Conservation (phyloP, 2,329 filamentous ascomycete genomes). For the Ophiognomonia clavigignenti-juglandacearum region DNA sequence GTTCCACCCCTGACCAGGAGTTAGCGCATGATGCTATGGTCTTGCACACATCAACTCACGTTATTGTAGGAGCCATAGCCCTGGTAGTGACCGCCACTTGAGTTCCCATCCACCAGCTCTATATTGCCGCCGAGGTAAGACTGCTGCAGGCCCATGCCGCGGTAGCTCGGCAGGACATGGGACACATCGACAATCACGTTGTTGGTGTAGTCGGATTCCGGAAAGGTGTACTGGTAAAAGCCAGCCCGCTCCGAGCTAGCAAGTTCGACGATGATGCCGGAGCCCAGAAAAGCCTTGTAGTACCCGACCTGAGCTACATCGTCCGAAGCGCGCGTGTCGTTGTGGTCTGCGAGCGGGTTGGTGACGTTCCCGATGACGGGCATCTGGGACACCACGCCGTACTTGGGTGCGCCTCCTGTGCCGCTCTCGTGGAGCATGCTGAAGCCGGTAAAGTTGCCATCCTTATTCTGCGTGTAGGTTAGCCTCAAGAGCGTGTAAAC, state of each 20-base stretch:
- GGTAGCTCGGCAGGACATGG: slow-evolving; percentile 59
- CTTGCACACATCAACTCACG: slow-evolving; percentile 27
- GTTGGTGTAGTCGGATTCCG: slow-evolving; percentile 29
- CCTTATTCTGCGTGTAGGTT: not conserved
- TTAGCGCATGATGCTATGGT: not conserved
- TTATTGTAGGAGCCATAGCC: slow-evolving; percentile 61
- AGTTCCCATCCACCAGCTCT: slow-evolving; percentile 46
- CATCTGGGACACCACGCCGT: slow-evolving; percentile 60
- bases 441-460: slow-evolving; percentile 54
- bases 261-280: slow-evolving; percentile 53
- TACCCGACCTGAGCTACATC: slow-evolving; percentile 55
- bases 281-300: slow-evolving; percentile 48
- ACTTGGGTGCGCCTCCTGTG: slow-evolving; percentile 66
- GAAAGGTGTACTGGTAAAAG: slow-evolving; percentile 58
- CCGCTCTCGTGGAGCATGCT: slow-evolving; percentile 63
- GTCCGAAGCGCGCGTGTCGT: slow-evolving; percentile 46
- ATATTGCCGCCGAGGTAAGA: slow-evolving; percentile 58
- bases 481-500: too few relatives aligned
- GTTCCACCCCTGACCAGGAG: slow-evolving; percentile 52
- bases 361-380: slow-evolving; percentile 44
- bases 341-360: slow-evolving; percentile 52
- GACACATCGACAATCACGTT: slow-evolving; percentile 60
- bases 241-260: slow-evolving; percentile 52
- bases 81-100: slow-evolving; percentile 50
- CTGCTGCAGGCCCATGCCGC: slow-evolving; percentile 57